phyloP scores from a whole-genome alignment of 140 eudicot species.

The Oenanthe javanica region DNA sequence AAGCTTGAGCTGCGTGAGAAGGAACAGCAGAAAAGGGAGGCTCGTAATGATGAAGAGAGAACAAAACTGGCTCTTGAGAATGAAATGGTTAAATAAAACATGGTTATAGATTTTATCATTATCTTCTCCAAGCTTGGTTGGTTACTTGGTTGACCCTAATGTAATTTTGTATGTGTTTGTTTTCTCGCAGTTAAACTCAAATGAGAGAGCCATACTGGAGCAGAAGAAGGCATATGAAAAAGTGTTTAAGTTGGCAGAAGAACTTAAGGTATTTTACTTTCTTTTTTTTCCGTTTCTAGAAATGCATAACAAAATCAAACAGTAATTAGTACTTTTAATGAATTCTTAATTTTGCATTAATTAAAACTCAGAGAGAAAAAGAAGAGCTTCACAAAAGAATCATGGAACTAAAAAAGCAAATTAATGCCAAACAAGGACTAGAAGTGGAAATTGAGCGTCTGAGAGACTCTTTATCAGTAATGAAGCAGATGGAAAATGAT shows the following conservation, averaged over 20 bases:
- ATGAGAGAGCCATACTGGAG: background rate
- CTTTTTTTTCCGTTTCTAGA: background rate
- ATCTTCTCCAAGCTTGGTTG: background rate
- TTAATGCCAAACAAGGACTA: conserved; percentile 31
- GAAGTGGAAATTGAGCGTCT: too few species aligned
- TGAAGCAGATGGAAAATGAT: too few species aligned
- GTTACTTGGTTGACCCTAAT: background rate
- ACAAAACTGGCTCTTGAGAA: background rate
- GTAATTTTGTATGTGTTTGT: background rate
- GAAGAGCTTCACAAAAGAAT: conserved; percentile 28
- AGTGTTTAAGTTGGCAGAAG: background rate
- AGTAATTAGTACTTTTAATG: too few species aligned
- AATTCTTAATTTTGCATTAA: too few species aligned
- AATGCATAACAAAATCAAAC: background rate
- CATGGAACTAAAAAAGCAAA: conserved; percentile 37
- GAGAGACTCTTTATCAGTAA: too few species aligned
- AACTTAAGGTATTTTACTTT: background rate
- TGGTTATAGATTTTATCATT: background rate
- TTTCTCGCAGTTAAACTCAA: background rate
- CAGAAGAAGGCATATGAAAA: background rate
- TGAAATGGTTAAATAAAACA: too few species aligned
- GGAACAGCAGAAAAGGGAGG: conserved; percentile 5
- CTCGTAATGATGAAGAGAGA: background rate
- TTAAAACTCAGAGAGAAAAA: conserved; percentile 35
- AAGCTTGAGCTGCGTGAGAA: background rate